A percentile compares a stretch with the other conserved stretches of the same genome.
These are phyloP conservation scores for Erigeron canadensis DNA, from an alignment of 129 eudicot species.

Conservation along the genomic window DNA sequence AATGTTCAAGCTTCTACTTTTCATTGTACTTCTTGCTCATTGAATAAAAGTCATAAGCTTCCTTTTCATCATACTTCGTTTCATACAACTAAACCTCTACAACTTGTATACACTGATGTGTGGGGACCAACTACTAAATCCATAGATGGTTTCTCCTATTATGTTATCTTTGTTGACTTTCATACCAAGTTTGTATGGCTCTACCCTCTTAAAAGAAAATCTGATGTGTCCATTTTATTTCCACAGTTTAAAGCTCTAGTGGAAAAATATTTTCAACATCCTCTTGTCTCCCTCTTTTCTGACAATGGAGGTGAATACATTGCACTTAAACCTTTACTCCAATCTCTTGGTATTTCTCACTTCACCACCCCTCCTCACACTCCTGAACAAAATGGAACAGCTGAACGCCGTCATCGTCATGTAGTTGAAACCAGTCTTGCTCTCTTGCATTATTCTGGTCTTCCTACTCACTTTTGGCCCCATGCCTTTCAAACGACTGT, in stretches of 20 bases:
- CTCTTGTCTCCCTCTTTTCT: neutral
- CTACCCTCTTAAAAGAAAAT: neutral
- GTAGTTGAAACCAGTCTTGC: neutral
- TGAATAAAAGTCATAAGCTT: neutral
- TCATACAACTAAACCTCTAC: neutral
- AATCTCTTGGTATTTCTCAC: constrained; percentile 5
- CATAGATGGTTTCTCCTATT: neutral
- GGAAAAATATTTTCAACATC: neutral
- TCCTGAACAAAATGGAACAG: neutral
- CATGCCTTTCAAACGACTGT: constrained; percentile 6
- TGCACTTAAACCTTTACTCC: neutral
- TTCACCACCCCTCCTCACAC: neutral
- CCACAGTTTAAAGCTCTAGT: neutral
- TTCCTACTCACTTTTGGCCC: constrained; percentile 15
- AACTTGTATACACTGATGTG: neutral
- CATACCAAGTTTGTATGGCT: neutral
- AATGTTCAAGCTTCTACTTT: neutral
- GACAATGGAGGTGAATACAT: constrained; percentile 18
- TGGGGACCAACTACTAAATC: neutral
- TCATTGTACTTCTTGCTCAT: neutral
- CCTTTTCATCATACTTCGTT: neutral
- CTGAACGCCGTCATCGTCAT: neutral
- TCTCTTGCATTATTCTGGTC: neutral
- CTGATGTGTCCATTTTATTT: neutral
- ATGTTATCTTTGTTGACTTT: neutral